Percentiles rank a stretch among this genome's conserved stretches.
These are phyloP conservation scores for Ophiocordyceps sinensis DNA, from an alignment of 2,329 filamentous ascomycete species.

Conservation along the genomic window DNA sequence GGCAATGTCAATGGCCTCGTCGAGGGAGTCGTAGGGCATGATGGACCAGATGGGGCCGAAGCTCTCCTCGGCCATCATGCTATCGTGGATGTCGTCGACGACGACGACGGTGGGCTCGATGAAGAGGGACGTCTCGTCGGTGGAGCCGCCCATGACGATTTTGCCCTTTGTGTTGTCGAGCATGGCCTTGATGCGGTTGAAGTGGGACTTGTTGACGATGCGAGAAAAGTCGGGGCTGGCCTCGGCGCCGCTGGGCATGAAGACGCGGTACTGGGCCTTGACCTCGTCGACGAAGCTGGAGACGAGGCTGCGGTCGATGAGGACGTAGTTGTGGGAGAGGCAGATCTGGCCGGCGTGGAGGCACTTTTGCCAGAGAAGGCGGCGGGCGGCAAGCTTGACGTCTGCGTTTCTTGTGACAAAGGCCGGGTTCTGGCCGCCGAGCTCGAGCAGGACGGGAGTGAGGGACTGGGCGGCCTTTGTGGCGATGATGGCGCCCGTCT, in stretches of 20 bases:
- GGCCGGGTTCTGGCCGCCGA: slow-evolving; percentile 84
- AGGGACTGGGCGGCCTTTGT: slow-evolving; percentile 81
- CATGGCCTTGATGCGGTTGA: slow-evolving; percentile 76
- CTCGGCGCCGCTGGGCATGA: slow-evolving; percentile 72
- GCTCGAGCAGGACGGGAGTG: slow-evolving; percentile 78
- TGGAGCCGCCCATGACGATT: slow-evolving; percentile 73
- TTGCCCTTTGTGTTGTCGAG: slow-evolving; percentile 71
- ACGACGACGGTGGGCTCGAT: slow-evolving; percentile 91
- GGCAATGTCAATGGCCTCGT: slow-evolving; percentile 71
- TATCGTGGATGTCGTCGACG: slow-evolving; percentile 53
- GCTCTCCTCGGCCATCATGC: slow-evolving; percentile 72
- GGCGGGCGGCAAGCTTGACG: slow-evolving; percentile 62
- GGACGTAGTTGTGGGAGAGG: slow-evolving; percentile 81
- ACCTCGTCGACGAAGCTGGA: slow-evolving; percentile 61
- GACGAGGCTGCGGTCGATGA: slow-evolving; percentile 64
- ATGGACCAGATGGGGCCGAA: slow-evolving; percentile 90
- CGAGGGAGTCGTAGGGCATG: slow-evolving; percentile 62
- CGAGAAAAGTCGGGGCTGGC: slow-evolving; percentile 64
- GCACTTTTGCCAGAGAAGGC: slow-evolving; percentile 80
- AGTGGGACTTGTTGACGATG: slow-evolving; percentile 70
- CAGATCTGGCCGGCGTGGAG: slow-evolving; percentile 85
- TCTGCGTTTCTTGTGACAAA: slow-evolving; percentile 79
- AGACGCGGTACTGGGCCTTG: slow-evolving; percentile 54
- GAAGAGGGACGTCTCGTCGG: slow-evolving; percentile 66
- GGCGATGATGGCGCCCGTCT: slow-evolving; percentile 73